Conservation (phyloP, 2,329 filamentous ascomycete genomes). For the Colletotrichum tamarilloi region DNA sequence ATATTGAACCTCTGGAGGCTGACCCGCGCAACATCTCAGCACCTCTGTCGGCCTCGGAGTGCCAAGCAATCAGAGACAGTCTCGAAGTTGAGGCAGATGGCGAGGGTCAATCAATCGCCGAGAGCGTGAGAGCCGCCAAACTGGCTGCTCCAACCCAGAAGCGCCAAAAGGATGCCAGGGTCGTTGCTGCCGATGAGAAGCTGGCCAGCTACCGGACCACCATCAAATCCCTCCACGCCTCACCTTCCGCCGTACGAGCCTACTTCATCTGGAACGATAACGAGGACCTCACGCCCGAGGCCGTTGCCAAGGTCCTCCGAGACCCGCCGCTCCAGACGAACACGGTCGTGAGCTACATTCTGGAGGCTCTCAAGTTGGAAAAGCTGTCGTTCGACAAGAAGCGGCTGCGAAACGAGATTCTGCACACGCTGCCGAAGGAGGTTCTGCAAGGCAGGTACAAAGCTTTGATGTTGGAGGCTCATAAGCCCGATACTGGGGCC, state of each 20-base stretch:
- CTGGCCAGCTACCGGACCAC: constrained; percentile 49
- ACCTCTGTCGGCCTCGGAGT: background rate
- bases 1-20: constrained; percentile 45
- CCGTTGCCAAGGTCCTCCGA: constrained; percentile 67
- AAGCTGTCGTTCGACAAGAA: constrained; percentile 59
- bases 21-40: constrained; percentile 37
- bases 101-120: constrained; percentile 26
- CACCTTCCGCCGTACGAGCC: constrained; percentile 58
- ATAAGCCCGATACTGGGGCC: background rate
- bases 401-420: constrained; percentile 58
- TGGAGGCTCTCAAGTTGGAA: constrained; percentile 64
- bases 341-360: constrained; percentile 70
- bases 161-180: constrained; percentile 50
- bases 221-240: constrained; percentile 39
- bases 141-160: constrained; percentile 19
- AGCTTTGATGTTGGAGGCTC: constrained; percentile 41
- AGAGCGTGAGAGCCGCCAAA: constrained; percentile 25
- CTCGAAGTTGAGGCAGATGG: constrained; percentile 41
- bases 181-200: constrained; percentile 56
- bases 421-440: constrained; percentile 46
- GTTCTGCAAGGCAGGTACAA: constrained; percentile 41
- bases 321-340: constrained; percentile 66
- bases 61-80: constrained; percentile 34
- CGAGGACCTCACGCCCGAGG: constrained; percentile 56
- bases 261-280: constrained; percentile 74